Base-by-base conservation (phyloP, 306 rosid genomes). In the Herpetospermum pedunculosum region DNA sequence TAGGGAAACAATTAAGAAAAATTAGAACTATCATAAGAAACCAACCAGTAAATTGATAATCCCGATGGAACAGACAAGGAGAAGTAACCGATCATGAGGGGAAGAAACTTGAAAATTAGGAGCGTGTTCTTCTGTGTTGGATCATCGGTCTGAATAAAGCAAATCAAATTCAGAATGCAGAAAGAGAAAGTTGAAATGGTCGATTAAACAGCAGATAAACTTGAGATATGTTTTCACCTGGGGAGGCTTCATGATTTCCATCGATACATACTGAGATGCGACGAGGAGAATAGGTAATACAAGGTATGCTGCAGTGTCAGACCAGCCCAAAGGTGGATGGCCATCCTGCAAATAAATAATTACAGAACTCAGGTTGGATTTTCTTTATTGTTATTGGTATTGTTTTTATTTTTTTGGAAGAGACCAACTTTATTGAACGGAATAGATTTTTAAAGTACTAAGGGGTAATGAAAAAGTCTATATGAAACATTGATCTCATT, bases 221-320 rank as follows among this genome's bases (percentile, higher is more conserved):
- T 40, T 60, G 41, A 50, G 41, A 63, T 59, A 62, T 44, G 60
- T 46, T 21, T 79, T 83, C 77, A 95, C 97, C 96, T 95, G 89
- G 58, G 97, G 97, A 35, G 97, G 99, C 86, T 95, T 91, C 99
- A 95, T 95, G 73, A 95, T 73, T 85, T 95, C 99, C 99, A 91
- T 95, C 14, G 99, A 95, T 68, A 95, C 83, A 25, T 73, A 91
- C 74, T 95, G 99, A 82, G 96, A 87, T 79, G 77, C 81, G 73
- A 95, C 79, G 46, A 95, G 97, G 77, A 95, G 99, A 73, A 91
- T 78, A 30, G 99, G 99, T 82, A 95, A 88, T 82, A 91, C 91
- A 72, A 95, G 97, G 83, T 95, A 91, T 71, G 97, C 97, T 49
- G 82, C 91, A 60, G 99, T 91, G 76, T 95, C 96, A 3, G 73